phyloP scores from a whole-genome alignment of 2,329 filamentous ascomycete genomes.

The Aspergillus neotritici region DNA sequence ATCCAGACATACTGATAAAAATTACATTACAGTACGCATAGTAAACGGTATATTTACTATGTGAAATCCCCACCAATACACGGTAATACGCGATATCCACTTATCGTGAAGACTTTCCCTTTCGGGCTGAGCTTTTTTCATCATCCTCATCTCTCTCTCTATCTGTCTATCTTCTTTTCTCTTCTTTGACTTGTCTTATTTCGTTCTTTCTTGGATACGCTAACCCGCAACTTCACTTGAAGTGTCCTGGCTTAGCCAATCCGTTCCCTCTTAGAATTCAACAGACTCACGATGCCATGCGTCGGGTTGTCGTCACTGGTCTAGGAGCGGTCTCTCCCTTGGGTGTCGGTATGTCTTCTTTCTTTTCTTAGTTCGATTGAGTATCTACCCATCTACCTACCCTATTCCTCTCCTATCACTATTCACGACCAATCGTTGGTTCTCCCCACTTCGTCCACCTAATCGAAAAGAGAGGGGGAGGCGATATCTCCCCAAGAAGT shows the following conservation, averaged over 20 bases:
- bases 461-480: too few species aligned
- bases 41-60: too few species aligned
- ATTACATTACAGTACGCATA: too few species aligned
- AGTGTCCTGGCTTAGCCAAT: neutral
- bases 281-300: constrained; percentile 30
- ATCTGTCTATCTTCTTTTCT: constrained; percentile 8
- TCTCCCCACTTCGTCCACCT: too few species aligned
- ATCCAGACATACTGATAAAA: too few species aligned
- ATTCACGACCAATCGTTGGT: neutral
- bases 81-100: too few species aligned
- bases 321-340: constrained; percentile 77
- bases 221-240: neutral
- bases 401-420: neutral
- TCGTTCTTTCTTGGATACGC: neutral
- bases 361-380: constrained; percentile 4
- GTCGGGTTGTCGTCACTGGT: constrained; percentile 75
- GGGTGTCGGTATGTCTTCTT: constrained; percentile 57
- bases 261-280: neutral
- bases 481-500: neutral
- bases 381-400: neutral
- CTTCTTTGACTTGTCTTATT: constrained; percentile 9
- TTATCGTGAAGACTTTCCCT: constrained; percentile 36
- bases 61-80: too few species aligned
- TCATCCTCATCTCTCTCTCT: constrained; percentile 3
- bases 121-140: constrained; percentile 19